Percentiles rank a stretch among this genome's conserved stretches.
These are phyloP conservation scores for Leishmania tarentolae DNA, from an alignment of 208 protist species.

Conservation along the genomic window DNA sequence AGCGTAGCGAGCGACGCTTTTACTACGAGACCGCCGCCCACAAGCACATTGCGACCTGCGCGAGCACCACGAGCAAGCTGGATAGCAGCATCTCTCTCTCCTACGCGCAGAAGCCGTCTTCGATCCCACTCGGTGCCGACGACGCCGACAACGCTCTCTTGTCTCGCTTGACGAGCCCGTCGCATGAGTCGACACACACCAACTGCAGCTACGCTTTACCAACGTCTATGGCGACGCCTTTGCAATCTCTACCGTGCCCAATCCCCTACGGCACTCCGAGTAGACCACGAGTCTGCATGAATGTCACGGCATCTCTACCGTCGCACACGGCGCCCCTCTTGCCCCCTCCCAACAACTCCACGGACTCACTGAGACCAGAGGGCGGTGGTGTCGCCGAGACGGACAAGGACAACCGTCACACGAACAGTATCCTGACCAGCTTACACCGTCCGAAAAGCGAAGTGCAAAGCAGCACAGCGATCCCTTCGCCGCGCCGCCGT, in stretches of 20 bases:
- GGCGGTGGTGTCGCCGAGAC: not conserved
- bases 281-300: not conserved
- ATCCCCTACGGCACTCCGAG: not conserved
- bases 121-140: not conserved
- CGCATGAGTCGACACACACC: not conserved
- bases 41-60: conserved; percentile 10
- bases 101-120: not conserved
- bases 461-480: conserved; percentile 26
- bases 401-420: not conserved
- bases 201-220: not conserved
- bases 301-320: conserved; percentile 1
- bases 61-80: conserved; percentile 22
- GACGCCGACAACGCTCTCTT: not conserved
- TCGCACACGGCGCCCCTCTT: not conserved
- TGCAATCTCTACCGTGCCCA: not conserved
- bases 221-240: not conserved
- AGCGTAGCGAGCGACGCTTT: conserved; percentile 32
- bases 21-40: conserved; percentile 18
- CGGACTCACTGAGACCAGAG: not conserved
- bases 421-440: not conserved
- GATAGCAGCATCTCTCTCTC: not conserved
- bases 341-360: not conserved
- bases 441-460: not conserved
- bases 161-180: not conserved
- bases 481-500: conserved; percentile 33